Percentiles rank a stretch among this genome's conserved stretches.
phyloP scores from a whole-genome alignment of 179 eudicot species.

The Pouteria campechiana region DNA sequence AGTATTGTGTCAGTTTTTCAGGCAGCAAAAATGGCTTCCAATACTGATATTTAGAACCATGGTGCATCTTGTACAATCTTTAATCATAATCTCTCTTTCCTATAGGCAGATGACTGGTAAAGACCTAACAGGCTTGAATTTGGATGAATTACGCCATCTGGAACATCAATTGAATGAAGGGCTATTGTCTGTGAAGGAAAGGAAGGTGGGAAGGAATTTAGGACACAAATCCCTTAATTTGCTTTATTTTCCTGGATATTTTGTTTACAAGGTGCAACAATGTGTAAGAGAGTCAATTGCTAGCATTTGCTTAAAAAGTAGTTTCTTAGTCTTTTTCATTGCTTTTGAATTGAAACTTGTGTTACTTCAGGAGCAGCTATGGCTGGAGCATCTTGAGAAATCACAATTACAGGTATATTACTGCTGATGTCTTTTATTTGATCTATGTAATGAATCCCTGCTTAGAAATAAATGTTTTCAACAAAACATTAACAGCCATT shows the following conservation, averaged over 20 bases:
- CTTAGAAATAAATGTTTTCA: too few species aligned
- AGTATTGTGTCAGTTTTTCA: too few species aligned
- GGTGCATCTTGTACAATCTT: neutral
- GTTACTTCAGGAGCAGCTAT: slow-evolving; percentile 21
- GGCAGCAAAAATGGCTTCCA: too few species aligned
- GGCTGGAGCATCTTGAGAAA: slow-evolving; percentile 30
- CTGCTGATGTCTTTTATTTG: too few species aligned
- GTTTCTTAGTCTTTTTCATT: neutral
- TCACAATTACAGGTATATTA: slow-evolving; percentile 25
- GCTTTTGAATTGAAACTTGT: neutral
- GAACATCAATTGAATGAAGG: slow-evolving; percentile 32
- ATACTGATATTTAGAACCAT: too few species aligned
- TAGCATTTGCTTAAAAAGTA: neutral
- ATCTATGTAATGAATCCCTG: too few species aligned
- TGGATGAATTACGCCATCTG: slow-evolving; percentile 24
- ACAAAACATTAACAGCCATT: too few species aligned
- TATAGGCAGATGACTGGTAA: slow-evolving; percentile 25
- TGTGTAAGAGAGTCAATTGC: neutral
- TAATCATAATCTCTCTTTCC: neutral
- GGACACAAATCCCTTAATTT: neutral
- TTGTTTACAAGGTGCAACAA: neutral
- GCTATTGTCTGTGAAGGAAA: slow-evolving; percentile 27
- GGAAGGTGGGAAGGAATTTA: slow-evolving; percentile 31
- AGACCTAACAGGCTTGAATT: slow-evolving; percentile 26
- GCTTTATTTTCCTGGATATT: neutral